phyloP scores from a whole-genome alignment of 164 flowering plant genomes.

The Vitis riparia region DNA sequence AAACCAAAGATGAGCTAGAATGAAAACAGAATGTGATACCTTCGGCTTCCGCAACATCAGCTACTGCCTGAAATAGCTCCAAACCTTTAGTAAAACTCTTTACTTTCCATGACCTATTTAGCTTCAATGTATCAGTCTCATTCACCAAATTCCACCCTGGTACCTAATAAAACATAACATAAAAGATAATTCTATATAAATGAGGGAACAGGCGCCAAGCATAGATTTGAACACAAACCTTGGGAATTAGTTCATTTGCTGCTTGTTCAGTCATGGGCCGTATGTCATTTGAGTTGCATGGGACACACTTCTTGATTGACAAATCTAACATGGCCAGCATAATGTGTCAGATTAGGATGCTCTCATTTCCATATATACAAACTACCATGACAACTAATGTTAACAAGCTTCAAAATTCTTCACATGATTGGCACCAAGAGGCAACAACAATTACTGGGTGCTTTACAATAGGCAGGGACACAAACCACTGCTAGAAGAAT shows the following conservation, averaged over 20 bases:
- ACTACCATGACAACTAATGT: not conserved
- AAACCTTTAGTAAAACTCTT: constrained; percentile 87
- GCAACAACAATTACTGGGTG: not conserved
- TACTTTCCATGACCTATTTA: constrained; percentile 76
- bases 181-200: not conserved
- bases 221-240: constrained; percentile 34
- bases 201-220: not conserved
- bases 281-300: constrained; percentile 74
- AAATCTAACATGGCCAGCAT: constrained; percentile 47
- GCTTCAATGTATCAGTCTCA: constrained; percentile 65
- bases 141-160: constrained; percentile 75
- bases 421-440: not conserved
- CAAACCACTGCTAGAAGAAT: not conserved
- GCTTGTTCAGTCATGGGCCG: constrained; percentile 79
- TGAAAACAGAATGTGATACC: constrained; percentile 35
- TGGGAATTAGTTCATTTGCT: constrained; percentile 51
- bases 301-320: constrained; percentile 81
- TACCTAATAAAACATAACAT: constrained; percentile 42
- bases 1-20: not conserved
- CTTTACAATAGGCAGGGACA: not conserved
- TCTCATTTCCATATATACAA: not conserved
- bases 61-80: constrained; percentile 75
- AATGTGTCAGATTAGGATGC: constrained; percentile 1
- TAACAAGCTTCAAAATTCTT: not conserved
- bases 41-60: constrained; percentile 93